Conservation (phyloP, 306 rosid species). For the Lotus japonicus region DNA sequence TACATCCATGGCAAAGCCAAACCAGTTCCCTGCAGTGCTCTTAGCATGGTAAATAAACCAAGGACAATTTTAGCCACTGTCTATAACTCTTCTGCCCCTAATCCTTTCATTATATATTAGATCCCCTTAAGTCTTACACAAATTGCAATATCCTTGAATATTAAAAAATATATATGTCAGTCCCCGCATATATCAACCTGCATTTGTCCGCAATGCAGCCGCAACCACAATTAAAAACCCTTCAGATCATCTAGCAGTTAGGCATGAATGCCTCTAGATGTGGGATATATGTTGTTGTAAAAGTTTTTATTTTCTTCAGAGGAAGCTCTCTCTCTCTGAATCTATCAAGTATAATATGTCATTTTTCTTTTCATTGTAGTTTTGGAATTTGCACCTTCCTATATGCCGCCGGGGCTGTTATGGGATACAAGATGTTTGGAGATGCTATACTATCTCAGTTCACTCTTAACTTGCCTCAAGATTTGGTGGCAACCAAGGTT, state of each 20-base stretch:
- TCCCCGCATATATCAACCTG: too few relatives aligned
- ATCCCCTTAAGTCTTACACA: neutral
- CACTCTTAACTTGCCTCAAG: constrained; percentile 88
- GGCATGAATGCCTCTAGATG: too few relatives aligned
- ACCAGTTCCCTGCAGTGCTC: constrained; percentile 67
- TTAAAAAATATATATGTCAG: too few relatives aligned
- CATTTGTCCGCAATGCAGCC: too few relatives aligned
- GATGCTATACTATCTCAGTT: constrained; percentile 73
- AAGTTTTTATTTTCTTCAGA: too few relatives aligned
- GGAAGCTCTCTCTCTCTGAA: too few relatives aligned
- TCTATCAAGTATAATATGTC: constrained; percentile 18
- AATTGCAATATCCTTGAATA: neutral
- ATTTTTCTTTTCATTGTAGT: constrained; percentile 32
- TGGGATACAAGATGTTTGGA: constrained; percentile 98
- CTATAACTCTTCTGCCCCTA: neutral
- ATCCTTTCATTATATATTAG: constrained; percentile 3
- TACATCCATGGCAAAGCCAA: constrained; percentile 76
- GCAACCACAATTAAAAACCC: too few relatives aligned
- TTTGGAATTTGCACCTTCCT: constrained; percentile 63
- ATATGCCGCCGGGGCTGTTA: constrained; percentile 81
- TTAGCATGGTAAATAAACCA: constrained; percentile 69
- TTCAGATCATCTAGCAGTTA: too few relatives aligned
- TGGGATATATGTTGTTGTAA: too few relatives aligned
- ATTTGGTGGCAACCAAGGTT: constrained; percentile 79
- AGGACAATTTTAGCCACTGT: neutral